These are phyloP conservation scores for Fraxinus ornus DNA, from an alignment of 305 asterid species.

Conservation along the genomic window DNA sequence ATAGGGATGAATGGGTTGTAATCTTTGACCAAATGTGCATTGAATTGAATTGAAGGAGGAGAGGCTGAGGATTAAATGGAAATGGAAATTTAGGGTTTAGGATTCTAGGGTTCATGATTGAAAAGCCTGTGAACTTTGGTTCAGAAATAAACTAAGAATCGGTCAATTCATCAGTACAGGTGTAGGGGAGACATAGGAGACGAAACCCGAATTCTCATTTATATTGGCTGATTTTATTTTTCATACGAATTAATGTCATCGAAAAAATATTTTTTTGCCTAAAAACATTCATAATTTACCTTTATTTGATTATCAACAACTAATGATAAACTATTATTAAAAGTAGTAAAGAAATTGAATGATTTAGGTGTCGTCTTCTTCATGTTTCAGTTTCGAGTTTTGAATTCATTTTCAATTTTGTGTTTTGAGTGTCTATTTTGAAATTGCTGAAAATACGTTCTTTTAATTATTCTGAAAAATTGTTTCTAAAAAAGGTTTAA, in stretches of 20 bases:
- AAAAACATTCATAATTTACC: neutral
- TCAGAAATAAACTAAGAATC: constrained; percentile 14
- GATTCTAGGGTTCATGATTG: constrained; percentile 1
- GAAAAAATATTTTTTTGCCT: neutral
- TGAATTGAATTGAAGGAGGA: neutral
- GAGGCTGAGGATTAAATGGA: neutral
- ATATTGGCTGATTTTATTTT: neutral
- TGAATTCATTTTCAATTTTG: no score
- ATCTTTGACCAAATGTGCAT: constrained; percentile 23
- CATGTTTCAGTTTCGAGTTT: no score
- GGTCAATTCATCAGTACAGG: neutral
- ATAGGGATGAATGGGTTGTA: neutral
- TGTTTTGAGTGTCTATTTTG: no score
- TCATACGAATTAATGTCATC: neutral
- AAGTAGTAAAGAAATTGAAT: neutral
- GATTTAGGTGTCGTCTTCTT: no score
- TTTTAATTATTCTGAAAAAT: no score
- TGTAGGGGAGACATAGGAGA: neutral
- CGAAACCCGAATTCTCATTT: neutral
- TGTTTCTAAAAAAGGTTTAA: neutral
- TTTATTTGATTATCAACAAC: neutral
- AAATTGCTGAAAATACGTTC: no score
- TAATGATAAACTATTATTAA: no score
- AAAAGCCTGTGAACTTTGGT: no score
- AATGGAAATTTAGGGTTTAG: neutral